Evolutionary conservation across 1,284 basidiomycete species (phyloP), one percentile per base, ranked within the genome.

Genomic region (Pascua sp.): DNA sequence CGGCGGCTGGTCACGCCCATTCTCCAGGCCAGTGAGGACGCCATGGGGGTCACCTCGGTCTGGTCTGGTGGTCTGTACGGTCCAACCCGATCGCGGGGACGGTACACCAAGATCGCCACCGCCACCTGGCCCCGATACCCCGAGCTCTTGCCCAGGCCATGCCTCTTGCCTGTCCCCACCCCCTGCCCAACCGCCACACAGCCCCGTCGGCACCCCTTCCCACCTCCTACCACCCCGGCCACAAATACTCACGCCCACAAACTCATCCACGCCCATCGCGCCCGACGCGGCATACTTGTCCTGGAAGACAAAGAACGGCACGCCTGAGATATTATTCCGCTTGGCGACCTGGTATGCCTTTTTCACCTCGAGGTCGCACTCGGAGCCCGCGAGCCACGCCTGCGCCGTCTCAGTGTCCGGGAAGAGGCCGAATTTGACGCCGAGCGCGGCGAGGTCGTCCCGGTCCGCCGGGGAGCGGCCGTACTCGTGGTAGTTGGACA

Each of bases 181-280:
- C 3, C 24, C 24, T 32, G 3, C 24, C 24, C 24, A 32, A 17
- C 17, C 44, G 18, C 18, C 18, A 8, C 24, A 4, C 11, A 11
- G 24, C 24, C 24, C 24, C 24, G 24, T 3, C 24, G 3, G 7
- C 24, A 3, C 24, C 24, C 24, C 24, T 7, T 7, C 24, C 24
- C 24, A 4, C n/a, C 38, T n/a, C n/a, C n/a, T n/a, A n/a, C n/a
- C n/a, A 16, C 24, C 13, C 24, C 8, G 42, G 18, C 1, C 18
- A 18, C 16, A 2, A 13, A 1, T 4, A 69, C 71, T 64, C 53
- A 81, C 77, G 17, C 78, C 71, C 55, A 77, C 68, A 67, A 82
- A 82, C 49, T 78, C 75, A 17, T 80, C 79, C 15, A 77, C 72
- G 40, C 78, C 78, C 64, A 80, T 76, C 8, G 79, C 79, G 8